A percentile compares a stretch with the other conserved stretches of the same genome.
phyloP scores from a whole-genome alignment of 2,329 filamentous ascomycete species.

The Talaromyces sp. region DNA sequence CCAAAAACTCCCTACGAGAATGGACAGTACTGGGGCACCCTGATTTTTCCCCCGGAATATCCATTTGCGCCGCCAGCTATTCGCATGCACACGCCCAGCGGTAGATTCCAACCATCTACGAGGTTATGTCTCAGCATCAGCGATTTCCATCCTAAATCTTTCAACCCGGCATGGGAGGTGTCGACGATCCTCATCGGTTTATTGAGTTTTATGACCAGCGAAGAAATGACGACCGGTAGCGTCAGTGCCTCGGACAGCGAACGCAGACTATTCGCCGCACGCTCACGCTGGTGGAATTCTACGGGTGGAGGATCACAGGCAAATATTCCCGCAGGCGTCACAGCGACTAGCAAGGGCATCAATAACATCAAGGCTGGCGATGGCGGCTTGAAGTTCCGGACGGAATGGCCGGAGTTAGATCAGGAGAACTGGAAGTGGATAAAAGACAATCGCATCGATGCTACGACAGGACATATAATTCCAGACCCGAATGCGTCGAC shows the following conservation, averaged over 20 bases:
- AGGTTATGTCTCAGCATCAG: conserved; percentile 92
- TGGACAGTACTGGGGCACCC: conserved; percentile 96
- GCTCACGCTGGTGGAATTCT: conserved; percentile 93
- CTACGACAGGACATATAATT: conserved; percentile 66
- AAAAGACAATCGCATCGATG: conserved; percentile 74
- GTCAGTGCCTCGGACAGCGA: conserved; percentile 74
- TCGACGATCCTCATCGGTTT: conserved; percentile 93
- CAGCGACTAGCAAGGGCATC: conserved; percentile 64
- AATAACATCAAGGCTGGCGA: conserved; percentile 82
- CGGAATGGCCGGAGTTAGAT: conserved; percentile 87
- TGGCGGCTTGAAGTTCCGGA: conserved; percentile 82
- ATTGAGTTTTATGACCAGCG: conserved; percentile 95
- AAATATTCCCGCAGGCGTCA: conserved; percentile 48
- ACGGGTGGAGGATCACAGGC: conserved; percentile 77
- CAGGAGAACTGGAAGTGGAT: conserved; percentile 91
- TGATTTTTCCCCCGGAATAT: conserved; percentile 94
- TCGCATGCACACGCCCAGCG: conserved; percentile 96
- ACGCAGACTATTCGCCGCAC: conserved; percentile 70
- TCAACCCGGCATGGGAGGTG: conserved; percentile 98
- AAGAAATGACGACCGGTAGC: conserved; percentile 96
- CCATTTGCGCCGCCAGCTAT: conserved; percentile 96
- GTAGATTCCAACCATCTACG: conserved; percentile 89
- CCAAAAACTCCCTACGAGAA: conserved; percentile 90
- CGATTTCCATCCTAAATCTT: conserved; percentile 96
- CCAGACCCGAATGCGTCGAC: conserved; percentile 52